Base-by-base conservation (phyloP, 2,329 filamentous ascomycete genomes). In the Pseudocercospora crystallina region DNA sequence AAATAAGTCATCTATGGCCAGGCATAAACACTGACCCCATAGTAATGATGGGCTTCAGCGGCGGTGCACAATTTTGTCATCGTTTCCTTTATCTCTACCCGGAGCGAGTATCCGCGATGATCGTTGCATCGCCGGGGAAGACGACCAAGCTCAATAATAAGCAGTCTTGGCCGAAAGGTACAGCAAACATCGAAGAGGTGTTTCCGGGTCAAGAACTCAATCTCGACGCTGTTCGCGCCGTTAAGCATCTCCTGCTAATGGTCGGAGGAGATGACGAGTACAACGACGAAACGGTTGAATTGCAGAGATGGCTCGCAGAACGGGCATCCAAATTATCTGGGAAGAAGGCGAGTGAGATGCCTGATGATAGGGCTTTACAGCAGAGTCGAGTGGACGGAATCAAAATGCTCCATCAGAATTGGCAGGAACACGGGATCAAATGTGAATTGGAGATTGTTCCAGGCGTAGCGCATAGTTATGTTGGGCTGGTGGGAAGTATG, bases 51-150 rank as follows among this genome's bases (percentile, higher is more conserved):
- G 54, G 54, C 2, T 54, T 51, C 15, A 51, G 39, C 4, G 54
- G 54, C 5, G 54, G 51, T 8, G 54, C 47, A 7, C 54, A 54
- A 35, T 57, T 57, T 29, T 44, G 43, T 9, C 39, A 54, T 47
- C 31, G 54, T 2, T 57, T 57, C 36, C 39, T 43, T 17, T 57
- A 57, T 30, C 11, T 51, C 3, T 47, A 46, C 30, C 47, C 51
- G 8, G 51, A 54, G 17, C 12, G 53, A 3, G 20, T 57, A 14
- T 38, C 42, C 3, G 51, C 51, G 33, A 41, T 51, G 12, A 41
- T 38, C 2, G 35, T 57, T 30, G 54, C 51, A 26, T 38, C 51
- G 9, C 43, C 47, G 8, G 54, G 51, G 11, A 45, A 43, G n/a
- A 30, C 39, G 2, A 57, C 54, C 17, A 49, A 51, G 32, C n/a